phyloP scores from a whole-genome alignment of 1,284 basidiomycete species.

The Tylopilus sp. region DNA sequence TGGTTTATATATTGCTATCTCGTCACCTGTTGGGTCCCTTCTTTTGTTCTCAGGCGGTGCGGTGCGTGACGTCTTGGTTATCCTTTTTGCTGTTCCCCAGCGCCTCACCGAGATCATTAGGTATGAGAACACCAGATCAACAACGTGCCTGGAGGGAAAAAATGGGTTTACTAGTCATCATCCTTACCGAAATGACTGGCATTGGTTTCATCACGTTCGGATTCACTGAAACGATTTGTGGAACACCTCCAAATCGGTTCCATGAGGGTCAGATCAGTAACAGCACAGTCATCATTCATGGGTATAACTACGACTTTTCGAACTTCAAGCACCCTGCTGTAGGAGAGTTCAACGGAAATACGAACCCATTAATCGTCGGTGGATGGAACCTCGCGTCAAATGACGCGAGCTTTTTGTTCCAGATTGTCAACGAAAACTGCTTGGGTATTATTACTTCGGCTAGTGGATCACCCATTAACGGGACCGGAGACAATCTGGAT shows the following conservation, averaged over 20 bases:
- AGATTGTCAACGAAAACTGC: conserved; percentile 90
- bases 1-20: conserved; percentile 98
- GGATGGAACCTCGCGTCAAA: conserved; percentile 84
- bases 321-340: conserved; percentile 86
- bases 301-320: conserved; percentile 92
- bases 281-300: conserved; percentile 92
- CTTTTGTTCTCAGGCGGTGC: conserved; percentile 73
- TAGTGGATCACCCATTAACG: conserved; percentile 73
- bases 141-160: conserved; percentile 99
- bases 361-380: conserved; percentile 87
- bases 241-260: conserved; percentile 86
- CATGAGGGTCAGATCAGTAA: conserved; percentile 83
- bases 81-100: not conserved
- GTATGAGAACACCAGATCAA: conserved; percentile 92
- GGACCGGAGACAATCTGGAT: conserved; percentile 65
- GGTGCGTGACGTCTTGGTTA: conserved; percentile 58
- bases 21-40: conserved; percentile 87
- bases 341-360: conserved; percentile 77
- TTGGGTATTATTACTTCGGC: conserved; percentile 81
- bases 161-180: conserved; percentile 92
- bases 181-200: conserved; percentile 85
- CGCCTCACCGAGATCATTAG: conserved; percentile 50
- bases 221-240: conserved; percentile 97
- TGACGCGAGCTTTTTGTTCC: conserved; percentile 96
- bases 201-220: conserved; percentile 99